These are phyloP conservation scores for Geotrichum ghanense DNA, from an alignment of 805 yeast species.

Conservation along the genomic window DNA sequence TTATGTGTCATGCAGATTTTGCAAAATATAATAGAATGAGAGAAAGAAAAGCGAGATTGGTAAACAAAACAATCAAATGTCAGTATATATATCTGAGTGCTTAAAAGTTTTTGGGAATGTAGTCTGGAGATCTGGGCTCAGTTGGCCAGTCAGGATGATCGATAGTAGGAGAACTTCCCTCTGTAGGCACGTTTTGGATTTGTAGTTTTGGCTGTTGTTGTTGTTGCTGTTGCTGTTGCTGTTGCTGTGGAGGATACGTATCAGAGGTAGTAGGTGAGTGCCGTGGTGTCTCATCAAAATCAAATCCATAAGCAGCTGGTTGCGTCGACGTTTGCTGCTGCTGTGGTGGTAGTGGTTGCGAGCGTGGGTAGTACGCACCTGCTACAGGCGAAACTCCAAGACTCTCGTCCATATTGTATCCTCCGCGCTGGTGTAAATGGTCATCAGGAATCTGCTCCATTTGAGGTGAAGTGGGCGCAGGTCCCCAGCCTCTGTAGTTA, in stretches of 20 bases:
- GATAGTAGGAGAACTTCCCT: not conserved
- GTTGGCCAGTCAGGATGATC: not conserved
- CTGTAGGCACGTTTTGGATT: not conserved
- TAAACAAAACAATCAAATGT: too few species aligned
- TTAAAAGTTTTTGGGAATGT: not conserved
- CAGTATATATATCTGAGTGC: too few species aligned
- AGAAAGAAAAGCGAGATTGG: too few species aligned
- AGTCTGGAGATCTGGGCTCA: not conserved
- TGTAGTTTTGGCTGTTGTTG: not conserved
- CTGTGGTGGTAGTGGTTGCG: not conserved
- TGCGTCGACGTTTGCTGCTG: not conserved
- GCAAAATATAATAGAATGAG: too few species aligned
- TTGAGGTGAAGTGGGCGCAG: not conserved
- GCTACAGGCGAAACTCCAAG: not conserved
- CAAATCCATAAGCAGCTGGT: not conserved
- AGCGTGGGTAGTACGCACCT: not conserved
- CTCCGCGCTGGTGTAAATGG: not conserved
- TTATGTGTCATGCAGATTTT: too few species aligned
- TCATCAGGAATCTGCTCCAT: not conserved
- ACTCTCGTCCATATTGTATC: not conserved
- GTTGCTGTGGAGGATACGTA: not conserved
- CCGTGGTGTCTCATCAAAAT: not conserved
- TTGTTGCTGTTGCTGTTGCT: not conserved
- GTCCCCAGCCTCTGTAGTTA: constrained; percentile 2
- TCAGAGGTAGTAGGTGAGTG: not conserved